These are phyloP conservation scores for Astragalus glycyphyllos DNA, from an alignment of 306 rosid genomes.

Conservation along the genomic window DNA sequence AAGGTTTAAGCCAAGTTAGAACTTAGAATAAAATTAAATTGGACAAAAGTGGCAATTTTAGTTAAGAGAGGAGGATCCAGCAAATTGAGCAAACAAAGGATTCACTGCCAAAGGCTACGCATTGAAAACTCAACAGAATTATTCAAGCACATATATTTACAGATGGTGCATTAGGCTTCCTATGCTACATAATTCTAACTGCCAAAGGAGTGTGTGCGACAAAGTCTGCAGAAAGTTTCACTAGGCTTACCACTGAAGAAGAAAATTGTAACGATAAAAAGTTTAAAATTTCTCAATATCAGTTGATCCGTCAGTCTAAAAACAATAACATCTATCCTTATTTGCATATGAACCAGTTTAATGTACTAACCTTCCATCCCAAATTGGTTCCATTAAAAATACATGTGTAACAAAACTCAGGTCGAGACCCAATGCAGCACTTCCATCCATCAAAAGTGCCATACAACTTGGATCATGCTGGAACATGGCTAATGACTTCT, in stretches of 20 bases:
- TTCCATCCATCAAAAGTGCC: constrained; percentile 98
- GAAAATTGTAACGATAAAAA: background rate
- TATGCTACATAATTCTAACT: constrained; percentile 29
- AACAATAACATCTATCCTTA: background rate
- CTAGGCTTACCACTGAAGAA: background rate
- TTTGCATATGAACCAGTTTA: constrained; percentile 29
- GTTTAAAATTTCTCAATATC: constrained; percentile 7
- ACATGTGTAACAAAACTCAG: constrained; percentile 92
- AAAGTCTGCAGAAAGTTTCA: background rate
- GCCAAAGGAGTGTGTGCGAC: background rate
- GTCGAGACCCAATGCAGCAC: constrained; percentile 98
- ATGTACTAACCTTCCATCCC: constrained; percentile 88
- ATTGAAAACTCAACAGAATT: constrained; percentile 15
- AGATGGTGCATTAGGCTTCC: constrained; percentile 32
- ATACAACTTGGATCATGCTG: constrained; percentile 82
- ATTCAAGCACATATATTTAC: background rate
- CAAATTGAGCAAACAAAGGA: constrained; percentile 19
- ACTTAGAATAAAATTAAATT: constrained; percentile 38
- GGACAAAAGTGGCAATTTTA: constrained; percentile 7
- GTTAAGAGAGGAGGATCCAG: background rate
- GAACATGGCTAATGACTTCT: constrained; percentile 82
- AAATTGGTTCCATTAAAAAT: constrained; percentile 95
- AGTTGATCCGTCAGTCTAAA: constrained; percentile 11
- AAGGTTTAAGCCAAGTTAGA: constrained; percentile 40
- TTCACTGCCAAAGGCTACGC: background rate